Conservation (phyloP, 768 basidiomycete species). For the Psilocybe subaeruginosa region DNA sequence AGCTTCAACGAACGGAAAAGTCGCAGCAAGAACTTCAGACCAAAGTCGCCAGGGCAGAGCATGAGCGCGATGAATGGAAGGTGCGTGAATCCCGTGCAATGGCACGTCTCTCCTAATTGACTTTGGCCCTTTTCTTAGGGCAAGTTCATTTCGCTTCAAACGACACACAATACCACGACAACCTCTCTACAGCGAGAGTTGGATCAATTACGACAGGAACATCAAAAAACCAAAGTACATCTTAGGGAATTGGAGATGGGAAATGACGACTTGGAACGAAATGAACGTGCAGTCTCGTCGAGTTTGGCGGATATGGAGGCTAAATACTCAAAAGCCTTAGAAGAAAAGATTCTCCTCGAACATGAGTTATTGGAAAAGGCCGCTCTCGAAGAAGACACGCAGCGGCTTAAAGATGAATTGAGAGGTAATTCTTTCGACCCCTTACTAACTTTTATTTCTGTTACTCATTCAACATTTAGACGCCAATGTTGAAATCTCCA, state of each 20-base stretch:
- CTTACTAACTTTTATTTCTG: not conserved
- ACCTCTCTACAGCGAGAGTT: slow-evolving; percentile 92
- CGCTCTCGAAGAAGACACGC: slow-evolving; percentile 85
- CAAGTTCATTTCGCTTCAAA: slow-evolving; percentile 89
- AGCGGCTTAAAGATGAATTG: slow-evolving; percentile 90
- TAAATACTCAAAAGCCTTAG: slow-evolving; percentile 87
- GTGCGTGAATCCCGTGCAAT: slow-evolving; percentile 42
- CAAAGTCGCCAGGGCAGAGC: slow-evolving; percentile 70
- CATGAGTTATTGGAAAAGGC: slow-evolving; percentile 94
- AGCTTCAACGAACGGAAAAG: slow-evolving; percentile 87
- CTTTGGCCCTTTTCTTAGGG: slow-evolving; percentile 39
- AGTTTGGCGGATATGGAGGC: slow-evolving; percentile 83
- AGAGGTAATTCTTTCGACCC: slow-evolving; percentile 59
- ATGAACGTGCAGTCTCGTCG: slow-evolving; percentile 86
- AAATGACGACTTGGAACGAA: slow-evolving; percentile 95
- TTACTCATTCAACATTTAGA: slow-evolving; percentile 49
- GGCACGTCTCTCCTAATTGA: slow-evolving; percentile 8
- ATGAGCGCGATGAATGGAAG: slow-evolving; percentile 93
- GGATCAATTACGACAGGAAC: slow-evolving; percentile 77
- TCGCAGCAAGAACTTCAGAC: slow-evolving; percentile 79
- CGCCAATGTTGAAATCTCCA: slow-evolving; percentile 81
- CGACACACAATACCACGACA: slow-evolving; percentile 87
- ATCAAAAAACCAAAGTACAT: slow-evolving; percentile 71
- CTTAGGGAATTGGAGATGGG: slow-evolving; percentile 94
- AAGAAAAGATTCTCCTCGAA: slow-evolving; percentile 97